Evolutionary conservation across 106 monocot genomes (phyloP).

Genomic region (Cymbidium sinense): DNA sequence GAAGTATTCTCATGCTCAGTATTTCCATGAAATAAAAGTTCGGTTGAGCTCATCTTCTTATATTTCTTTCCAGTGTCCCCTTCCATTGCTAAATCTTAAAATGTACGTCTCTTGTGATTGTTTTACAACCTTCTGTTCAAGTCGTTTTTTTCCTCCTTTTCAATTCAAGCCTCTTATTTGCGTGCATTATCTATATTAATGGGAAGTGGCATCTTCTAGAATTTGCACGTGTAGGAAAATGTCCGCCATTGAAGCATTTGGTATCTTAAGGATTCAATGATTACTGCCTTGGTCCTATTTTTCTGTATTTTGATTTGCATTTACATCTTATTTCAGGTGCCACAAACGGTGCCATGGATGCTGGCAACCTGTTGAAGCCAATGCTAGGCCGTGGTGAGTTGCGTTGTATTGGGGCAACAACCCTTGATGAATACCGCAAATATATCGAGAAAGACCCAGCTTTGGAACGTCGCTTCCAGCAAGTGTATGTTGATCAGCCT

Average conservation of each 20-base stretch:
- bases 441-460: slow-evolving; percentile 99
- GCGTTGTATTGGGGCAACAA: slow-evolving; percentile 97
- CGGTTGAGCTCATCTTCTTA: neutral
- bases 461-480: slow-evolving; percentile 93
- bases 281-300: neutral
- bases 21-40: neutral
- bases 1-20: neutral
- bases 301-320: neutral
- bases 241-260: neutral
- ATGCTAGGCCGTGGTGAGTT: slow-evolving; percentile 98
- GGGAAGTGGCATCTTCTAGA: neutral
- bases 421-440: slow-evolving; percentile 95
- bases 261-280: neutral
- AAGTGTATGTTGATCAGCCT: slow-evolving; percentile 98
- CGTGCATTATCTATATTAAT: too few species aligned
- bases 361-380: slow-evolving; percentile 92
- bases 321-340: slow-evolving; percentile 48
- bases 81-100: neutral
- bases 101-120: neutral
- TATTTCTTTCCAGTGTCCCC: neutral
- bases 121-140: neutral
- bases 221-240: neutral
- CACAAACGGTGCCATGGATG: slow-evolving; percentile 98
- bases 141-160: too few species aligned
- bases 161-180: too few species aligned